These are phyloP conservation scores for Blastocystis sp. DNA, from an alignment of 352 stramenopile species.

Conservation along the genomic window DNA sequence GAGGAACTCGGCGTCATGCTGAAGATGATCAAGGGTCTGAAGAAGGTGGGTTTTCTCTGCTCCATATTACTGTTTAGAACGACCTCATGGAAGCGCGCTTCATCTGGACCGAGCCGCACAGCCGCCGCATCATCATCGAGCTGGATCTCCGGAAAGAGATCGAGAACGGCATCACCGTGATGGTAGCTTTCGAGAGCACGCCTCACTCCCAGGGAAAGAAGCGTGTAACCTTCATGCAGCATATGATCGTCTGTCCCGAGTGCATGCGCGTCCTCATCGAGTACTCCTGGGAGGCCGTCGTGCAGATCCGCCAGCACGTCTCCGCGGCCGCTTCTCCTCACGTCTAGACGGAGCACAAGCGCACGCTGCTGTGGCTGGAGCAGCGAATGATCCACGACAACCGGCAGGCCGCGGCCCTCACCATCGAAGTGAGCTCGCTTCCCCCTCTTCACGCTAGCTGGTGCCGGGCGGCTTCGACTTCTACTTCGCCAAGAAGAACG, in stretches of 20 bases:
- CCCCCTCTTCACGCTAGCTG: background rate
- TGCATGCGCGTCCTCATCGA: constrained; percentile 18
- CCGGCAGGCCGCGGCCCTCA: constrained; percentile 90
- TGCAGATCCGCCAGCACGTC: constrained; percentile 39
- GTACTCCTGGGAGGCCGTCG: constrained; percentile 37
- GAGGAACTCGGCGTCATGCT: constrained; percentile 96
- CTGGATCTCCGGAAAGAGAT: constrained; percentile 97
- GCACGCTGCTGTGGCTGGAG: constrained; percentile 99
- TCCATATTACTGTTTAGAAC: background rate
- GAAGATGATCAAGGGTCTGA: constrained; percentile 82
- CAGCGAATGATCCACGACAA: constrained; percentile 98
- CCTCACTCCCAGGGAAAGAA: constrained; percentile 31
- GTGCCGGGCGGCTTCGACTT: constrained; percentile 90
- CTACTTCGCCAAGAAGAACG: constrained; percentile 94
- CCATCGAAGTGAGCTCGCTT: constrained; percentile 80
- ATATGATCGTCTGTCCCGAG: constrained; percentile 22
- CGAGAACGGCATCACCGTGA: constrained; percentile 36
- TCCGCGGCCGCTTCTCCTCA: background rate
- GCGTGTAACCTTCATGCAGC: constrained; percentile 29
- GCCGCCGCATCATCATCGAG: constrained; percentile 92
- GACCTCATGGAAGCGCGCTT: constrained; percentile 95
- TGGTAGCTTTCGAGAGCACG: constrained; percentile 29
- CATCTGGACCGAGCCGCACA: constrained; percentile 99
- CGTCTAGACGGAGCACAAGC: constrained; percentile 90
- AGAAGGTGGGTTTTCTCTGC: constrained; percentile 73